Evolutionary conservation across 2,329 filamentous ascomycete species (phyloP).

Genomic region (Periglandula ipomoeae): DNA sequence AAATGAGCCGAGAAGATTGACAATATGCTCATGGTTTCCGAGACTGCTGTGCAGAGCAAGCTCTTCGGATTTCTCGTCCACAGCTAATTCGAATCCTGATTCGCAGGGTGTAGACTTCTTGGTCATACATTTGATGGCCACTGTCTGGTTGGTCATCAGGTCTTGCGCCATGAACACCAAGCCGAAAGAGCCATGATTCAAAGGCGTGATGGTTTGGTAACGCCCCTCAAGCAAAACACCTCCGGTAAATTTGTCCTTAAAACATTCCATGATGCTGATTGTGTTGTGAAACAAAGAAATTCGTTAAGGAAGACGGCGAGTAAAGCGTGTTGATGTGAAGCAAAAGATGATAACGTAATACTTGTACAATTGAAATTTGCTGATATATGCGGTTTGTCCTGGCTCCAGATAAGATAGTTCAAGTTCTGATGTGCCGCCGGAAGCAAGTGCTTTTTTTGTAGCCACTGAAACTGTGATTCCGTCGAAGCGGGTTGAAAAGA

Average conservation of each 20-base stretch:
- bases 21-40: constrained; percentile 77
- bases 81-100: constrained; percentile 53
- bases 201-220: constrained; percentile 82
- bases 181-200: constrained; percentile 97
- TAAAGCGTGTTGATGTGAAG: constrained; percentile 7
- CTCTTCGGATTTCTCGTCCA: constrained; percentile 79
- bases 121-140: constrained; percentile 94
- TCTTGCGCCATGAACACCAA: constrained; percentile 96
- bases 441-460: background rate
- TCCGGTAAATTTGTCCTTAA: constrained; percentile 71
- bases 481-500: background rate
- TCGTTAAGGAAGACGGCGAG: constrained; percentile 12
- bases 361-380: constrained; percentile 19
- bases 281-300: background rate
- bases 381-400: constrained; percentile 10
- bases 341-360: constrained; percentile 12
- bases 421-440: background rate
- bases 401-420: constrained; percentile 1
- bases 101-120: constrained; percentile 62
- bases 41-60: constrained; percentile 71
- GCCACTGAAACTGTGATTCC: background rate
- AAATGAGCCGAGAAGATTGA: constrained; percentile 85
- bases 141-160: constrained; percentile 62
- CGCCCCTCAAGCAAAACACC: constrained; percentile 79
- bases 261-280: constrained; percentile 59